phyloP scores from a whole-genome alignment of 1,284 basidiomycete species.

The Pseudozyma pruni region DNA sequence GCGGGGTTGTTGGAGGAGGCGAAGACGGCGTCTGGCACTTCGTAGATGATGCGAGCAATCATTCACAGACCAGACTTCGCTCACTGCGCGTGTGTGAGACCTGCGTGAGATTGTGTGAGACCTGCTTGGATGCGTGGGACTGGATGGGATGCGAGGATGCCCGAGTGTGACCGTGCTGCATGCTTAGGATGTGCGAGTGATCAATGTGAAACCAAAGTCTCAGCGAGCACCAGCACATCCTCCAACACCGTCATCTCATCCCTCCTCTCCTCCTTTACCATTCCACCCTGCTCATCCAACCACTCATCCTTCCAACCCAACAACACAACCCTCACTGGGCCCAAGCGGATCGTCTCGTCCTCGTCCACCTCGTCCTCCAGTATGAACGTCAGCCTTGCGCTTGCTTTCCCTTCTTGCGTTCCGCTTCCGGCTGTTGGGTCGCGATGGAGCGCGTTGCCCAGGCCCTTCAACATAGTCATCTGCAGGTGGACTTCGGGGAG shows the following conservation, averaged over 20 bases:
- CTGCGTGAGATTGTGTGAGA: no score
- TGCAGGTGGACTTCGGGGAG: not conserved
- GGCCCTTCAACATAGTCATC: no score
- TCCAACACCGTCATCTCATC: constrained; percentile 2
- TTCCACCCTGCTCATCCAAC: not conserved
- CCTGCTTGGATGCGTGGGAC: no score
- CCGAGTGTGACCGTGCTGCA: not conserved
- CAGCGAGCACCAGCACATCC: constrained; percentile 16
- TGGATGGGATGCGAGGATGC: no score
- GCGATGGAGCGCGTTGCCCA: no score
- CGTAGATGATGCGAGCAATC: no score
- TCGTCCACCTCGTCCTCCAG: not conserved
- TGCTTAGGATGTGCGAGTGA: not conserved
- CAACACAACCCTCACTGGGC: constrained; percentile 6
- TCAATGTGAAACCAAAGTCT: not conserved
- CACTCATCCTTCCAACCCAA: constrained; percentile 3
- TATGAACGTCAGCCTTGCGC: not conserved
- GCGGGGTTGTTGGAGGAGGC: not conserved
- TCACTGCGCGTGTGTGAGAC: no score
- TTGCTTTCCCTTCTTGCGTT: not conserved
- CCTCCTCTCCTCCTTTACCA: not conserved
- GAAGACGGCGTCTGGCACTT: no score
- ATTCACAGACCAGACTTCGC: no score
- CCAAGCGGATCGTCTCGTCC: constrained; percentile 8
- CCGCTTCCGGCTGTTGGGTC: no score